Conservation (phyloP, 805 yeast genomes). For the Wickerhamomyces kurtzmanii region DNA sequence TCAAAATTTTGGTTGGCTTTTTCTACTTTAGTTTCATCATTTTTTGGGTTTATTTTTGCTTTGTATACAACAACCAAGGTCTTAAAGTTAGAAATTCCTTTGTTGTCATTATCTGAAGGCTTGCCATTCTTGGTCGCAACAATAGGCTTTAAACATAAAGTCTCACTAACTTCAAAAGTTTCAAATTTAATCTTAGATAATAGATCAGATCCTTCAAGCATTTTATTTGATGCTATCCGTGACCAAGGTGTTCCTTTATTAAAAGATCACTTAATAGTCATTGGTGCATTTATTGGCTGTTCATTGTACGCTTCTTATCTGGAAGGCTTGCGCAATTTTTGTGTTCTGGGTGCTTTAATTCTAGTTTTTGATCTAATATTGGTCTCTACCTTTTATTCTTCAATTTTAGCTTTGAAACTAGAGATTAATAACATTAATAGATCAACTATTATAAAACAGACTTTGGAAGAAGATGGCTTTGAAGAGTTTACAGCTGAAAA, state of each 20-base stretch:
- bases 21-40: constrained; percentile 68
- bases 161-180: constrained; percentile 57
- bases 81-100: constrained; percentile 52
- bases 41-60: constrained; percentile 79
- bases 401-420: constrained; percentile 76
- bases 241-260: constrained; percentile 30
- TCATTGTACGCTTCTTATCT: constrained; percentile 55
- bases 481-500: constrained; percentile 63
- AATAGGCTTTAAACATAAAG: constrained; percentile 84
- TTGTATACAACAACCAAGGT: constrained; percentile 48
- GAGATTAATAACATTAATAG: constrained; percentile 83
- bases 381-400: constrained; percentile 73
- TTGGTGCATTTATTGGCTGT: constrained; percentile 60
- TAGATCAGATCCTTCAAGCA: constrained; percentile 17
- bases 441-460: constrained; percentile 65
- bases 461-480: constrained; percentile 90
- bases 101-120: constrained; percentile 78
- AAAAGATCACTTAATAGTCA: constrained; percentile 69
- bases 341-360: constrained; percentile 62
- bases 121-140: constrained; percentile 88
- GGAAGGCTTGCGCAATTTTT: constrained; percentile 71
- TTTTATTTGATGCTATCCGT: constrained; percentile 23
- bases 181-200: constrained; percentile 30
- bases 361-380: constrained; percentile 62
- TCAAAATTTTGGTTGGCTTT: constrained; percentile 84